A percentile compares a stretch with the other conserved stretches of the same genome.
phyloP scores from a whole-genome alignment of 257 asterid species.

The Solanum piurae region DNA sequence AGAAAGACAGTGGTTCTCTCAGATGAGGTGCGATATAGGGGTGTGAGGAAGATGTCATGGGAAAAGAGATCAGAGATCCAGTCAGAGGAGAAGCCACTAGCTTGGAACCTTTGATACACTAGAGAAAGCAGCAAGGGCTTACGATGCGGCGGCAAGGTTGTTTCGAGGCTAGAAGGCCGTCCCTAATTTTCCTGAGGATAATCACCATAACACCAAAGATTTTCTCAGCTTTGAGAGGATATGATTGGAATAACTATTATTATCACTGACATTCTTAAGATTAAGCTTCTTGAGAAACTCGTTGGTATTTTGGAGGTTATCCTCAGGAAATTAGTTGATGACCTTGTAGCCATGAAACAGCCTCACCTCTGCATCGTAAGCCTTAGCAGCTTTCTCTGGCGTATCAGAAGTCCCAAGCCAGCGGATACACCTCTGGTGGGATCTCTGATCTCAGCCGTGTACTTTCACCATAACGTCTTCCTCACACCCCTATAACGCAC shows the following conservation, averaged over 20 bases:
- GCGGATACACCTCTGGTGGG: not conserved
- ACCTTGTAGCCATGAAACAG: not conserved
- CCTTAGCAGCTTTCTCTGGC: not conserved
- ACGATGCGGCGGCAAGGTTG: not conserved
- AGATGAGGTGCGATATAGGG: not conserved
- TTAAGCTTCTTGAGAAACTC: not conserved
- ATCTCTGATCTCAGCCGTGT: constrained; percentile 1
- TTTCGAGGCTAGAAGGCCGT: not conserved
- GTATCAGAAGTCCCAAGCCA: not conserved
- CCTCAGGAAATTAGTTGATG: not conserved
- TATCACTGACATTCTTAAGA: not conserved
- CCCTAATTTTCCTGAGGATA: not conserved
- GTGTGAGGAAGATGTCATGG: not conserved
- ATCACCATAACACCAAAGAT: not conserved
- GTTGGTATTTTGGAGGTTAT: not conserved
- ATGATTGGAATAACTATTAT: not conserved
- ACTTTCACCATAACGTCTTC: not conserved
- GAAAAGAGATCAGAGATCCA: not conserved
- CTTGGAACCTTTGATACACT: not conserved
- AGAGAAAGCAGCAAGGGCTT: not conserved
- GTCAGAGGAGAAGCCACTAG: not conserved
- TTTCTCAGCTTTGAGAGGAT: not conserved
- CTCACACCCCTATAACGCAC: not conserved
- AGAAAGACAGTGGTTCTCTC: not conserved
- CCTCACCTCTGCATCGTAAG: not conserved